A percentile compares a stretch with the other conserved stretches of the same genome.
phyloP scores from a whole-genome alignment of 306 rosid species.

The Cicer pinnatifidum region DNA sequence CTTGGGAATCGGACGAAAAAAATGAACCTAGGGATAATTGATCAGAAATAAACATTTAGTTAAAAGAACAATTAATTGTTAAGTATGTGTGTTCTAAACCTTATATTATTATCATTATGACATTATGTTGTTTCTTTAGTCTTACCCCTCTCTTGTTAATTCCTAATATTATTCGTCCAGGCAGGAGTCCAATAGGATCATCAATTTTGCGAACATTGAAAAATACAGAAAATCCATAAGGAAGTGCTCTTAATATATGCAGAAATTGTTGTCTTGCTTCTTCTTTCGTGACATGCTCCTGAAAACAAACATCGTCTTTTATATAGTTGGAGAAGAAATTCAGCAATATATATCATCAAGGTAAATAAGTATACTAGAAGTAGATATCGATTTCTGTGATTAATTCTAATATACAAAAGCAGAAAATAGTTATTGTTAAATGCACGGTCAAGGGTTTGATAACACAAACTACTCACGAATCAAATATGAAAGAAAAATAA shows the following conservation, averaged over 20 bases:
- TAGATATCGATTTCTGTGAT: conserved; percentile 5
- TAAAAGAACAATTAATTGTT: not conserved
- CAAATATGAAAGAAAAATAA: conserved; percentile 25
- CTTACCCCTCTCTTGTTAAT: conserved; percentile 96
- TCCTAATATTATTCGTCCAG: conserved; percentile 90
- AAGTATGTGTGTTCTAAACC: not conserved
- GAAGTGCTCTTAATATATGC: conserved; percentile 83
- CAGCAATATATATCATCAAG: conserved; percentile 34
- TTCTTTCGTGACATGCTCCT: conserved; percentile 85
- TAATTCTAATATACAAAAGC: not conserved
- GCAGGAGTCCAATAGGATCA: conserved; percentile 95
- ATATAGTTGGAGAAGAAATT: not conserved
- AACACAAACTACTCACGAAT: conserved; percentile 27
- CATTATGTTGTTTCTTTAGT: conserved; percentile 7
- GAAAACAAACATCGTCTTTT: conserved; percentile 25
- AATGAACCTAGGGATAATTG: conserved; percentile 68
- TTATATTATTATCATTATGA: not conserved
- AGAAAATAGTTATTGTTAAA: conserved; percentile 11
- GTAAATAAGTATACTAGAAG: conserved; percentile 8
- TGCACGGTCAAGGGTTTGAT: conserved; percentile 19
- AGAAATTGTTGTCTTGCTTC: conserved; percentile 94
- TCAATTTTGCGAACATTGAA: conserved; percentile 91
- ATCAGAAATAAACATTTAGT: conserved; percentile 21
- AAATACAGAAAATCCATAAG: conserved; percentile 89
- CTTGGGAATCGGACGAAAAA: conserved; percentile 95